Percentiles rank a stretch among this genome's conserved stretches.
Conservation (phyloP, 306 rosid genomes). For the Oxytropis ochrocephala region DNA sequence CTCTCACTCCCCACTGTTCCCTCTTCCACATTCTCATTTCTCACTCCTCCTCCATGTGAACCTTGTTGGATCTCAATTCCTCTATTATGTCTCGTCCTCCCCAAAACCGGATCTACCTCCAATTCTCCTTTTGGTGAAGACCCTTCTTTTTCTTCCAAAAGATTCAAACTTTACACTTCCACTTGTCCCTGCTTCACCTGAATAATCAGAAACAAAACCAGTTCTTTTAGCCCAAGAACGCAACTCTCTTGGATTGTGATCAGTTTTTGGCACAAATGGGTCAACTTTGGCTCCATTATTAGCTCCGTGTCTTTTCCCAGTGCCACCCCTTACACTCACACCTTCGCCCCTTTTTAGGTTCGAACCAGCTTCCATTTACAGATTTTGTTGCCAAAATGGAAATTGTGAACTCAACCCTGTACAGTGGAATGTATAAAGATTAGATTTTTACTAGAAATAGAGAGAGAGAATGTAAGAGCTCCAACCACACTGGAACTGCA, state of each 20-base stretch:
- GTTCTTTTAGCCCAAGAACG: slow-evolving; percentile 94
- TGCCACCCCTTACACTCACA: slow-evolving; percentile 24
- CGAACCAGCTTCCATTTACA: slow-evolving; percentile 49
- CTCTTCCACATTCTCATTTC: slow-evolving; percentile 28
- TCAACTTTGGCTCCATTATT: slow-evolving; percentile 34
- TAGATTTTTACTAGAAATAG: background rate
- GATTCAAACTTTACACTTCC: slow-evolving; percentile 47
- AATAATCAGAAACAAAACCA: slow-evolving; percentile 82
- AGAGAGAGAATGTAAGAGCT: slow-evolving; percentile 3
- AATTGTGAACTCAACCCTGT: background rate
- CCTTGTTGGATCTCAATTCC: slow-evolving; percentile 62
- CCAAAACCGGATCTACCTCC: slow-evolving; percentile 72
- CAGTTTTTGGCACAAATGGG: slow-evolving; percentile 58
- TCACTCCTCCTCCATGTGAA: slow-evolving; percentile 26
- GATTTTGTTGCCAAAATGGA: slow-evolving; percentile 11
- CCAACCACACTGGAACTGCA: slow-evolving; percentile 7
- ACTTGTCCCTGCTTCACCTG: slow-evolving; percentile 58
- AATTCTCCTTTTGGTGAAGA: slow-evolving; percentile 54
- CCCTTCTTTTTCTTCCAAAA: slow-evolving; percentile 44
- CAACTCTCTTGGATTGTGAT: slow-evolving; percentile 70
- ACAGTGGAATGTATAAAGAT: background rate
- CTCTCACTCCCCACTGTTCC: slow-evolving; percentile 27
- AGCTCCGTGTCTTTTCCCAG: slow-evolving; percentile 23
- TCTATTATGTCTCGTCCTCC: slow-evolving; percentile 39
- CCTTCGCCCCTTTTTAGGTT: slow-evolving; percentile 20